Base-by-base conservation (phyloP, 331 rosid genomes). In the Telfairia occidentalis region DNA sequence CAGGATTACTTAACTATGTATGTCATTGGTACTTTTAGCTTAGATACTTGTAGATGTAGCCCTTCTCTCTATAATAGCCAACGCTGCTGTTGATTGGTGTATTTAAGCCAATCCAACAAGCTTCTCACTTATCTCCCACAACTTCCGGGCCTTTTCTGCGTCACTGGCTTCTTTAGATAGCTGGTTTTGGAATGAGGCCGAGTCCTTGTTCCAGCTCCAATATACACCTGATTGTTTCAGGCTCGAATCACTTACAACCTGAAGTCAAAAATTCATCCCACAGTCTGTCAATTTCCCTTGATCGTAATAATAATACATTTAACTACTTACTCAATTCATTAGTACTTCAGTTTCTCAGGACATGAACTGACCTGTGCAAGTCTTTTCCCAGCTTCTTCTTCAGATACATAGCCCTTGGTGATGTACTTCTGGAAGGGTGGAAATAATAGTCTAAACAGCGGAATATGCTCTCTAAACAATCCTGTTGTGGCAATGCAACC, bases 401-500 rank as follows among this genome's bases (percentile, higher is more conserved):
- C 97, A 12, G 98, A 91, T 60, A 91, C 98, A 40, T 8, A 94
- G 66, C 98, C 98, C 85, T 91, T 94, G 61, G 98, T 94, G 52
- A 94, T 89, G 89, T 88, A 91, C 91, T 88, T 94, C 42, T 94
- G 98, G 91, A 94, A 94, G 72, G 97, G 98, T 66, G 97, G 97
- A 84, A 94, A 94, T 7, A 94, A 84, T 65, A 89, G 74, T 64
- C 89, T 87, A 85, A 94, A 94, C 86, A 94, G 80, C 28, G 97
- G 96, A 81, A 94, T 87, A 85, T 91, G 97, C 82, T 94, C 98
- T 63, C 98, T 87, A 54, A 94, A 94, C 88, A 91, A 82, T 76
- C 98, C 97, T 5, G 97, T 91, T 13, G 98, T 94, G 80, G 98
- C 98, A 72, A 94, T 94, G 87, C 98, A 91, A 43, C 98, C 97